Percentiles rank a stretch among this genome's conserved stretches.
Evolutionary conservation across 2,329 filamentous ascomycete species (phyloP).

Genomic region (Diaporthe destruens): DNA sequence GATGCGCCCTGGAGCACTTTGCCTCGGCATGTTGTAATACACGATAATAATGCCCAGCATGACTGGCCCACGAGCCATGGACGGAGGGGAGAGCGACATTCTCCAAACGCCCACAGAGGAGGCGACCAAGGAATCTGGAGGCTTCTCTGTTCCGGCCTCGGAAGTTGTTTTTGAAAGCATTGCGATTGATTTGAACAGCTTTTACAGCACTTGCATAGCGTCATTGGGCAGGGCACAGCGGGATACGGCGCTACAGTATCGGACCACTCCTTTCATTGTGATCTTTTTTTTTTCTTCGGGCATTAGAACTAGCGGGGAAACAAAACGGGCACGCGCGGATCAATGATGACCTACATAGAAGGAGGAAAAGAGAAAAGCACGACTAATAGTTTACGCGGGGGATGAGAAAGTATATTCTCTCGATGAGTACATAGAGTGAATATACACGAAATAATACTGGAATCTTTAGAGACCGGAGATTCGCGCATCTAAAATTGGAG

Average conservation of each 20-base stretch:
- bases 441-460: too few relatives aligned
- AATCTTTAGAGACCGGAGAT: too few relatives aligned
- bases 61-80: neutral
- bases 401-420: neutral
- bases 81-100: neutral
- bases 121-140: neutral
- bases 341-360: slow-evolving; percentile 22
- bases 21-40: neutral
- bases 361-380: slow-evolving; percentile 10
- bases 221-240: slow-evolving; percentile 38
- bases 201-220: slow-evolving; percentile 41
- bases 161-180: neutral
- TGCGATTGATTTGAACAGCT: slow-evolving; percentile 1
- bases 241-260: slow-evolving; percentile 43
- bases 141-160: neutral
- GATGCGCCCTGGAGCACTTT: neutral
- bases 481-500: too few relatives aligned
- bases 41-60: slow-evolving; percentile 3
- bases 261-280: slow-evolving; percentile 40
- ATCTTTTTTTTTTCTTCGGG: neutral
- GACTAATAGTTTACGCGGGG: neutral
- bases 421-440: too few relatives aligned
- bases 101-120: neutral
- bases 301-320: slow-evolving; percentile 19
- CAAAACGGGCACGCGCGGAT: neutral